Base-by-base conservation (phyloP, 306 rosid genomes). In the Lablab purpureus region DNA sequence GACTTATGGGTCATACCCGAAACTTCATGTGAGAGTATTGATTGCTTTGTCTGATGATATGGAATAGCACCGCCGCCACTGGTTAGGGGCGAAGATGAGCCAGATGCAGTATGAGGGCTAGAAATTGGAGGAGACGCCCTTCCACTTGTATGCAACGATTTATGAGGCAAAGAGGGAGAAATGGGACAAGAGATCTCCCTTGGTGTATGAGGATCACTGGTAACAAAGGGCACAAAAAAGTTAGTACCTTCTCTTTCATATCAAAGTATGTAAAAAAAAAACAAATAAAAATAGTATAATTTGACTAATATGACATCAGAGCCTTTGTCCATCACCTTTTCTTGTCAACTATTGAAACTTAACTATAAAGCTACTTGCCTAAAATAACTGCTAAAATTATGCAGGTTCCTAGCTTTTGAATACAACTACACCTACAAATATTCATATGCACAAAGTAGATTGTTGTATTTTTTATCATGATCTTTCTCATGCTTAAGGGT, bases 121-220 rank as follows among this genome's bases (percentile, higher is more conserved):
- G 90, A 86, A 81, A 88, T 88, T 27, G 91, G 97, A 75, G 97
- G 91, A 63, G 96, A 87, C 91, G 76, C 85, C 81, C 87, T 87
- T 76, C 89, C 94, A 83, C 83, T 88, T 40, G 76, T 67, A 87
- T 84, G 88, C 36, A 87, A 75, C 21, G 90, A 85, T 79, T 90
- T 89, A 21, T 90, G 80, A 81, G 91, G 85, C 75, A 90, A 76
- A 4, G 80, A 60, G 51, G 98, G 97, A 7, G 97, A 94, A 71
- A 90, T 88, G 0, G 97, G 92, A 73, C 94, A 88, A 59, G 98
- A 92, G 55, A 90, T 78, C 79, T 87, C 92, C 86, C 89, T 77
- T 60, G 83, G 85, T 71, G 83, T 71, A 74, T 71, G 90, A 67
- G 82, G 83, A 63, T 90, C 88, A 46, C 97, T 94, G 89, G 82